Base-by-base conservation (phyloP, 352 stramenopile species). In the Phytophthora multivora region DNA sequence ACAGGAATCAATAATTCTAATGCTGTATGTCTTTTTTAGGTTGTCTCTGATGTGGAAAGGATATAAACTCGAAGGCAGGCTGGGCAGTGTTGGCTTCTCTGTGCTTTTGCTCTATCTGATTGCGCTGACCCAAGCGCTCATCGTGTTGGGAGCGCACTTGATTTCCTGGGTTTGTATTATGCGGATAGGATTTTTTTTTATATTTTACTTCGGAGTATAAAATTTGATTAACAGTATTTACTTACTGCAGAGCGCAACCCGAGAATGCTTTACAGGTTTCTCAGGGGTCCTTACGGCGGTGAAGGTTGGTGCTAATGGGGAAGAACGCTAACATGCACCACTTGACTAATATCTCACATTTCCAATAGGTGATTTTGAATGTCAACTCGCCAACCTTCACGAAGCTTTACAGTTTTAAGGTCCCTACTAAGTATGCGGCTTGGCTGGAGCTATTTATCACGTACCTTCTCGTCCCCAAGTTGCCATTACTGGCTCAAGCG, bases 361-460 rank as follows among this genome's bases (percentile, higher is more conserved):
- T 48, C 2, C 2, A n/a, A 8, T 64, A 94, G 79, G 84, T 95
- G 25, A 69, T 97, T 45, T 75, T 96, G 42, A 93, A 92, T 46
- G 69, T 91, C 33, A 80, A 84, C 11, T 91, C 79, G 9, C 89
- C 89, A 15, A 61, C 73, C 4, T 83, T 83, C 15, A 80, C 83
- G 8, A 75, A 59, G 1, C 56, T 96, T 0, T 84, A 91, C 60
- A 83, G 75, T 21, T 86, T 97, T 33, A 66, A 69, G 18, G 72
- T 97, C 12, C 87, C 88, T 6, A 94, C 88, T 2, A 93, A 95
- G 47, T 96, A 96, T 41, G 88, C 80, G 5, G 77, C 91, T 18
- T 97, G 90, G 90, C 71, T 96, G 2, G 91, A 97, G 65, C 70
- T 97, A 12, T 55, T 94, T 12, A 49, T 95, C 23, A 95, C 95